phyloP scores from a whole-genome alignment of 306 rosid species.

The Cicer yamashitae region DNA sequence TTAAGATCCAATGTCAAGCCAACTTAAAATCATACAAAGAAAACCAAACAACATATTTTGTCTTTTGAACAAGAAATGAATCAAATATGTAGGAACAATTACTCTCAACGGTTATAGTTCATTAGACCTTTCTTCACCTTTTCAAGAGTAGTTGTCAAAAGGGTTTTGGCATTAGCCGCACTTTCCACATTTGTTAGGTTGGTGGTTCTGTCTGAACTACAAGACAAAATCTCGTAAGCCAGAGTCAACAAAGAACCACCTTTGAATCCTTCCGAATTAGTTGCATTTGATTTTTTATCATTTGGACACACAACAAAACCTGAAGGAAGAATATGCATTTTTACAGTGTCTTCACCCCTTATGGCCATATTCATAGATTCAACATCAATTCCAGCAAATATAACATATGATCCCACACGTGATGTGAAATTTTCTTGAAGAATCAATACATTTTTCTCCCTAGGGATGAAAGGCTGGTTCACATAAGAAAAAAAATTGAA shows the following conservation, averaged over 20 bases:
- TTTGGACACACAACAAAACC: slow-evolving; percentile 59
- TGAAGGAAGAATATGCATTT: slow-evolving; percentile 66
- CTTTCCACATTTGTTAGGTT: too few relatives aligned
- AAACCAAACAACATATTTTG: too few relatives aligned
- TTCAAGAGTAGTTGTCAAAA: too few relatives aligned
- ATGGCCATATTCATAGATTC: slow-evolving; percentile 36
- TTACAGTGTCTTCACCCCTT: slow-evolving; percentile 47
- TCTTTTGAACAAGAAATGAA: too few relatives aligned
- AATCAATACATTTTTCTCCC: slow-evolving; percentile 51
- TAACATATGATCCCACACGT: slow-evolving; percentile 51
- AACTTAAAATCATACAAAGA: too few relatives aligned
- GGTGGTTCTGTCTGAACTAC: too few relatives aligned
- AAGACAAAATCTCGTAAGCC: not conserved
- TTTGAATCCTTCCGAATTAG: not conserved
- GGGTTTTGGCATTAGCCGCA: too few relatives aligned
- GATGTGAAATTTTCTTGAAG: slow-evolving; percentile 71
- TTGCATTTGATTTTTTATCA: not conserved
- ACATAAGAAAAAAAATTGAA: slow-evolving; percentile 13
- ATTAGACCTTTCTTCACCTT: too few relatives aligned
- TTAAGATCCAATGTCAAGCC: too few relatives aligned
- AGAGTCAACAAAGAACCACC: not conserved
- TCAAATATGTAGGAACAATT: too few relatives aligned
- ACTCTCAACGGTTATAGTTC: too few relatives aligned
- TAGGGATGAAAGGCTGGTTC: slow-evolving; percentile 60
- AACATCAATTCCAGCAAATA: slow-evolving; percentile 64